Conservation (phyloP, 352 stramenopile genomes). For the Pythium phragmiticola region DNA sequence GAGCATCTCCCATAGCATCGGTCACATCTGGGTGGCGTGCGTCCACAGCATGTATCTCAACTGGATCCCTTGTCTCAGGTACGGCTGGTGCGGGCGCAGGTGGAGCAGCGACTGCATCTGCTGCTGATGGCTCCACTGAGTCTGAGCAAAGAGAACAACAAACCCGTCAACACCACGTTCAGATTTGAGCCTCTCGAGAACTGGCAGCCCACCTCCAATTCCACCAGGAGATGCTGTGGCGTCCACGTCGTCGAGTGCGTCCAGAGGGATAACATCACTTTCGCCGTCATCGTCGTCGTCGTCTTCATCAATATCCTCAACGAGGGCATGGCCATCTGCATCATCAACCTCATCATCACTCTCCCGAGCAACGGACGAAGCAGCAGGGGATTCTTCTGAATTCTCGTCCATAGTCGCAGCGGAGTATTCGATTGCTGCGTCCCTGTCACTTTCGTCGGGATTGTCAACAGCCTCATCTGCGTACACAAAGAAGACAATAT, state of each 20-base stretch:
- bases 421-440: neutral
- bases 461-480: neutral
- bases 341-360: neutral
- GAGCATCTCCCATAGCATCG: neutral
- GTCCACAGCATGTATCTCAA: neutral
- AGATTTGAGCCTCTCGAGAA: neutral
- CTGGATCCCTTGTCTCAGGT: neutral
- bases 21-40: neutral
- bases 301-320: neutral
- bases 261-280: neutral
- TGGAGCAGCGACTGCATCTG: neutral
- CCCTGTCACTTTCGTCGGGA: neutral
- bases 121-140: neutral
- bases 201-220: neutral
- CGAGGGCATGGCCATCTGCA: neutral
- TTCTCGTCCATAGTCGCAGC: neutral
- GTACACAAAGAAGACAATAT: neutral
- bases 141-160: neutral
- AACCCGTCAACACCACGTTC: neutral
- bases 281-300: conserved; percentile 8
- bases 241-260: conserved; percentile 6
- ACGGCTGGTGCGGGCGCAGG: neutral
- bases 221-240: neutral
- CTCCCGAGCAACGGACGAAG: neutral
- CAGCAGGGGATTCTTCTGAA: neutral